phyloP scores from a whole-genome alignment of 345 rosid species.

The Syzygium oleosum region DNA sequence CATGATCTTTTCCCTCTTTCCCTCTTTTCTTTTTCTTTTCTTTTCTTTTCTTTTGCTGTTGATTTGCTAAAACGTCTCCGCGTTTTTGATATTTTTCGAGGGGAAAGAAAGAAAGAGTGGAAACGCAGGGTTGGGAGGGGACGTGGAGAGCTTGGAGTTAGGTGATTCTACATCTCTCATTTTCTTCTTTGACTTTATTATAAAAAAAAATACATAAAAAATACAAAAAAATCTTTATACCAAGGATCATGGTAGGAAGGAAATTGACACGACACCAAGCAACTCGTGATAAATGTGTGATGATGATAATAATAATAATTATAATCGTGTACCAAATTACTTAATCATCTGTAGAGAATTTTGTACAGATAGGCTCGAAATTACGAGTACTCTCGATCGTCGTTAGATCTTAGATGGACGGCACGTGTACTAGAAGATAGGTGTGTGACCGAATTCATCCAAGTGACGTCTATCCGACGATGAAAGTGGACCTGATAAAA shows the following conservation, averaged over 20 bases:
- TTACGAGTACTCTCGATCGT: too few relatives aligned
- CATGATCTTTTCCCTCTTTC: background rate
- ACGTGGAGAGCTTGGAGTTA: background rate
- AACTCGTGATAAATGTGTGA: background rate
- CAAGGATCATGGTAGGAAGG: background rate
- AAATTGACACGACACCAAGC: background rate
- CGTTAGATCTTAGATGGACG: background rate
- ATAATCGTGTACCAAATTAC: background rate
- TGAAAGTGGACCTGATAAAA: background rate
- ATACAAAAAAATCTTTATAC: background rate
- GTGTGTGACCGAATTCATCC: background rate
- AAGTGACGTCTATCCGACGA: too few relatives aligned
- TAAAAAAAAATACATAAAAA: too few relatives aligned
- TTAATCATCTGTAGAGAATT: background rate
- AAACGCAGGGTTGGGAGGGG: background rate
- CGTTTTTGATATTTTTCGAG: background rate
- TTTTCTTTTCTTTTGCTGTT: too few relatives aligned
- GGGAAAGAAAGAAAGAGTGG: background rate
- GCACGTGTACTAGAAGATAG: background rate
- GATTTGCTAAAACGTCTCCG: too few relatives aligned
- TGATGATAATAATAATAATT: too few relatives aligned
- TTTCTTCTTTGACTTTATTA: background rate
- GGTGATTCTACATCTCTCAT: background rate
- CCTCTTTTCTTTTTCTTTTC: too few relatives aligned
- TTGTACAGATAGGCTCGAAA: background rate